Percentiles rank a stretch among this genome's conserved stretches.
These are phyloP conservation scores for Pseudogymnoascus sp. DNA, from an alignment of 2,329 filamentous ascomycete genomes.

Conservation along the genomic window DNA sequence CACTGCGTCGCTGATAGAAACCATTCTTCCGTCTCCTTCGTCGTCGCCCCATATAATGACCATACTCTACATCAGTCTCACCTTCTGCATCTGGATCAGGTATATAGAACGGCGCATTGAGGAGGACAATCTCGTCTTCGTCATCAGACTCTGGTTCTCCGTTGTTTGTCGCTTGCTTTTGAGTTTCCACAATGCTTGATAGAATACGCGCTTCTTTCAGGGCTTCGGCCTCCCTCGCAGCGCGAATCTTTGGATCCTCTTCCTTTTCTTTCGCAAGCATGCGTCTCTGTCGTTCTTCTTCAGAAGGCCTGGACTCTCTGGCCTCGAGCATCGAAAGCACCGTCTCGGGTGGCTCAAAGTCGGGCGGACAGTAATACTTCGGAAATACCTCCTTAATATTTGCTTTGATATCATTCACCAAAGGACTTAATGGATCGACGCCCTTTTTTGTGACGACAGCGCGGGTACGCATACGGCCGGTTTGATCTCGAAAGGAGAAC, in stretches of 20 bases:
- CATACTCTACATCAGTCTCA: slow-evolving; percentile 4
- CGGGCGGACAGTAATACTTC: slow-evolving; percentile 22
- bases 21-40: background rate
- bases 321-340: slow-evolving; percentile 19
- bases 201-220: background rate
- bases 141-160: background rate
- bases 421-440: slow-evolving; percentile 11
- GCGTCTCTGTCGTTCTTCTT: slow-evolving; percentile 11
- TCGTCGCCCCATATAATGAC: background rate
- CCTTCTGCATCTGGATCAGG: slow-evolving; percentile 6
- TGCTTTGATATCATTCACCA: slow-evolving; percentile 18
- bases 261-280: slow-evolving; percentile 5
- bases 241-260: background rate
- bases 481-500: slow-evolving; percentile 15
- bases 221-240: background rate
- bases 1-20: background rate
- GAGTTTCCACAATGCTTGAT: slow-evolving; percentile 3
- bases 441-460: slow-evolving; percentile 17
- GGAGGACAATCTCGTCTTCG: slow-evolving; percentile 3
- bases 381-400: slow-evolving; percentile 20
- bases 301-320: slow-evolving; percentile 9
- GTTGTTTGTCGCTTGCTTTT: background rate
- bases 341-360: slow-evolving; percentile 20
- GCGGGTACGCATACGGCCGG: slow-evolving; percentile 13
- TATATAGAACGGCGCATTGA: slow-evolving; percentile 12